phyloP scores from a whole-genome alignment of 805 yeast species.

The Wickerhamiella domercqiae region DNA sequence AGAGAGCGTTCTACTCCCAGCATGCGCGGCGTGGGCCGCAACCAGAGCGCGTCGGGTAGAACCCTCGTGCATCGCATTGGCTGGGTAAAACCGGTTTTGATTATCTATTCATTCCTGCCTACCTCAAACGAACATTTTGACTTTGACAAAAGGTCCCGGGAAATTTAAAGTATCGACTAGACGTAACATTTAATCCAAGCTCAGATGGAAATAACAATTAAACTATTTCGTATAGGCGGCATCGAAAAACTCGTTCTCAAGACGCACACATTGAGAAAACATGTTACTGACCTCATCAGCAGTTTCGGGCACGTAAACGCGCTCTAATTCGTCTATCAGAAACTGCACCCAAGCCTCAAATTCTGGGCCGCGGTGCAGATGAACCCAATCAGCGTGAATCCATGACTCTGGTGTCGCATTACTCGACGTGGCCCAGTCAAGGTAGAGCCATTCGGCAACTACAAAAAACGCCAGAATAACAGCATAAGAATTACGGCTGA shows the following conservation, averaged over 20 bases:
- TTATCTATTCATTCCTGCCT: too few species aligned
- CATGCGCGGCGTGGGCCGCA: not conserved
- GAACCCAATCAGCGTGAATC: constrained; percentile 13
- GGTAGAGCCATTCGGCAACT: constrained; percentile 10
- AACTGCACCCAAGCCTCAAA: constrained; percentile 10
- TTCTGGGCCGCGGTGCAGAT: constrained; percentile 10
- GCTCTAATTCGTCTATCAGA: constrained; percentile 9
- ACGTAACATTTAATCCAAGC: too few species aligned
- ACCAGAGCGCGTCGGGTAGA: too few species aligned
- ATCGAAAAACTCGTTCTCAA: constrained; percentile 10
- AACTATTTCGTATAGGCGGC: too few species aligned
- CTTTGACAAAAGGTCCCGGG: too few species aligned
- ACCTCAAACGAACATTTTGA: too few species aligned
- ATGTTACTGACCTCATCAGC: not conserved
- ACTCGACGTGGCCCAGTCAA: constrained; percentile 10
- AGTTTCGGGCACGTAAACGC: constrained; percentile 3
- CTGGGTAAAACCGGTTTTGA: too few species aligned
- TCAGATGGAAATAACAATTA: too few species aligned
- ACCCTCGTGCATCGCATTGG: too few species aligned
- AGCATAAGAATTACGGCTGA: constrained; percentile 1
- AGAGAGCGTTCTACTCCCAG: not conserved
- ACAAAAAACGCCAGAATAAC: constrained; percentile 7
- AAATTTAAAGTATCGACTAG: too few species aligned
- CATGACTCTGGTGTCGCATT: constrained; percentile 1
- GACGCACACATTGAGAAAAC: constrained; percentile 3